Evolutionary conservation across 2,329 filamentous ascomycete genomes (phyloP).

Genomic region (Hortaea sp.): DNA sequence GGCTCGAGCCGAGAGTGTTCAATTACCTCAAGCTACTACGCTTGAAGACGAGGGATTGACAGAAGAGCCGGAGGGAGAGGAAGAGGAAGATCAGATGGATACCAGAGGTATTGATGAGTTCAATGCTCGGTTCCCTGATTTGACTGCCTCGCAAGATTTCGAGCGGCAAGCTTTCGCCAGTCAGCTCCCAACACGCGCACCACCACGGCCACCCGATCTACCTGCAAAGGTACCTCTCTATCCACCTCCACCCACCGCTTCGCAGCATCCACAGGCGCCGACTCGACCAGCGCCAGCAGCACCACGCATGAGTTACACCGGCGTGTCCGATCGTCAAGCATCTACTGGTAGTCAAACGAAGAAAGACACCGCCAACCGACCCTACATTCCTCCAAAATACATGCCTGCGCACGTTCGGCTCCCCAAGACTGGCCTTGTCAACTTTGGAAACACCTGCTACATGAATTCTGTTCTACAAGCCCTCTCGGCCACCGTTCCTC

Average conservation of each 20-base stretch:
- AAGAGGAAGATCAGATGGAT: constrained; percentile 30
- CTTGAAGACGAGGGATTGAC: constrained; percentile 1
- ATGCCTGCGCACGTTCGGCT: constrained; percentile 36
- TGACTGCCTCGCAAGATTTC: constrained; percentile 57
- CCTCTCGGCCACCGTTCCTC: constrained; percentile 58
- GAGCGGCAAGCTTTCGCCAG: constrained; percentile 46
- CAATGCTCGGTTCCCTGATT: constrained; percentile 70
- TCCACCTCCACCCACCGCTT: constrained; percentile 23
- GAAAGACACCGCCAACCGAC: constrained; percentile 28
- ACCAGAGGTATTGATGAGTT: constrained; percentile 61
- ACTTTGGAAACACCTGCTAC: constrained; percentile 78
- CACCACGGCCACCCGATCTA: constrained; percentile 18
- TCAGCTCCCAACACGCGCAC: constrained; percentile 19
- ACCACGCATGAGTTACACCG: constrained; percentile 63
- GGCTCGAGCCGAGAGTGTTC: constrained; percentile 56
- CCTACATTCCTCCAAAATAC: constrained; percentile 37
- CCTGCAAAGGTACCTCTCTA: constrained; percentile 15
- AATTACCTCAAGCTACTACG: constrained; percentile 23
- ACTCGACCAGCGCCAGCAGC: constrained; percentile 47
- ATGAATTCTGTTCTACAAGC: constrained; percentile 87
- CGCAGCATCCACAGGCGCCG: constrained; percentile 39
- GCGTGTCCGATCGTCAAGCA: constrained; percentile 53
- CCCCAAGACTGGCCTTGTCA: constrained; percentile 64
- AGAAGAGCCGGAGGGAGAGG: constrained; percentile 25
- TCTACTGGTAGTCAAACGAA: constrained; percentile 24